Percentiles rank a stretch among this genome's conserved stretches.
These are phyloP conservation scores for Pelargonium fulgidum DNA, from an alignment of 441 rosid genomes.

Conservation along the genomic window DNA sequence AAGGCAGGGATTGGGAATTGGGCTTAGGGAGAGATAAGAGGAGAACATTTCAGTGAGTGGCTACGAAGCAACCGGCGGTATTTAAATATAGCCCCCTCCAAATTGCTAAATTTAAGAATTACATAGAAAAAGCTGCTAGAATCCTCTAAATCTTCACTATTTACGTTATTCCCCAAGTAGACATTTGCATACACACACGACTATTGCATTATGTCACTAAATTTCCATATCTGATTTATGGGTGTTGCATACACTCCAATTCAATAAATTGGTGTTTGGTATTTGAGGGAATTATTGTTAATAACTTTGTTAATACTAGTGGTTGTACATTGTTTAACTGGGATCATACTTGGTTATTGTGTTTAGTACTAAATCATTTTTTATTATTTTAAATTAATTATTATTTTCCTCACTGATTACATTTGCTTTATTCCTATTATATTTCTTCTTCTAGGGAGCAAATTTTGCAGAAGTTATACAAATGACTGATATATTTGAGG, in stretches of 20 bases:
- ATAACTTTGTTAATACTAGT: neutral
- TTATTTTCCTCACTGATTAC: neutral
- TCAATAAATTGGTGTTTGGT: no score
- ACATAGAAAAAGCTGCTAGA: neutral
- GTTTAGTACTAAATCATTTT: neutral
- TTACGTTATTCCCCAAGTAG: neutral
- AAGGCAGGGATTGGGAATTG: no score
- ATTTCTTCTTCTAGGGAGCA: conserved; percentile 51
- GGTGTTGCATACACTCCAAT: neutral
- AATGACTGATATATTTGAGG: conserved; percentile 96
- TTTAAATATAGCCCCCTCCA: neutral
- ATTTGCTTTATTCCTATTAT: conserved; percentile 9
- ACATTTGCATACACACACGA: neutral
- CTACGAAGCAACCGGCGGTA: neutral
- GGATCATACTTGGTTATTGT: neutral
- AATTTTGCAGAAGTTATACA: conserved; percentile 85
- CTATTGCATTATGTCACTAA: neutral
- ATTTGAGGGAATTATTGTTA: neutral
- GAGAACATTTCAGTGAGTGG: neutral
- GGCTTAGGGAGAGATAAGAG: neutral
- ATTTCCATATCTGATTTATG: neutral
- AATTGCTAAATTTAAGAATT: neutral
- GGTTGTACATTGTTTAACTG: neutral
- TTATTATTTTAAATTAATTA: neutral
- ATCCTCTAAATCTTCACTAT: no score